These are phyloP conservation scores for Reutealis trisperma DNA, from an alignment of 345 rosid genomes.

Conservation along the genomic window DNA sequence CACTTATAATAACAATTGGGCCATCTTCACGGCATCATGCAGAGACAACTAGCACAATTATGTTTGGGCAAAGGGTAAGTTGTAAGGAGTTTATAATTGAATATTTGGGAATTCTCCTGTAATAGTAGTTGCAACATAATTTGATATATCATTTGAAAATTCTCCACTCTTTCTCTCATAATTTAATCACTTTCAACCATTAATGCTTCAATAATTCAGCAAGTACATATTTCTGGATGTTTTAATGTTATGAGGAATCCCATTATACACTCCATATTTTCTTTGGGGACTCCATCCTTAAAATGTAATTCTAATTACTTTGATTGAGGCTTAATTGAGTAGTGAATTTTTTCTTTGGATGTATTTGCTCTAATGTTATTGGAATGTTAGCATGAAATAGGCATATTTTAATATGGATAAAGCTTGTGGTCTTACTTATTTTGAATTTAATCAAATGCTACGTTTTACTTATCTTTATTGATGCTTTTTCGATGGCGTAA, in stretches of 20 bases:
- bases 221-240: neutral
- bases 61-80: conserved; percentile 96
- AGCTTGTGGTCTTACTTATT: neutral
- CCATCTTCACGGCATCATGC: conserved; percentile 79
- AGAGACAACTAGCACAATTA: conserved; percentile 89
- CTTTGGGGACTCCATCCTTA: neutral
- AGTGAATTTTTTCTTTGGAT: neutral
- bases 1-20: conserved; percentile 83
- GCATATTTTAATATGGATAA: neutral
- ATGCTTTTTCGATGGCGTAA: neutral
- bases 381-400: neutral
- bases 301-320: neutral
- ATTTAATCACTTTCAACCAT: neutral
- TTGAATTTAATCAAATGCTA: neutral
- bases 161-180: neutral
- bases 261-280: neutral
- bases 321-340: neutral
- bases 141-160: neutral
- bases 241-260: neutral
- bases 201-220: neutral
- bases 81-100: neutral
- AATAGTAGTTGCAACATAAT: neutral
- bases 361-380: neutral
- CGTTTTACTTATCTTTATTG: neutral
- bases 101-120: conserved; percentile 1